Evolutionary conservation across 495 filamentous ascomycete genomes (phyloP).

Genomic region (Talaromyces trachyspermus): DNA sequence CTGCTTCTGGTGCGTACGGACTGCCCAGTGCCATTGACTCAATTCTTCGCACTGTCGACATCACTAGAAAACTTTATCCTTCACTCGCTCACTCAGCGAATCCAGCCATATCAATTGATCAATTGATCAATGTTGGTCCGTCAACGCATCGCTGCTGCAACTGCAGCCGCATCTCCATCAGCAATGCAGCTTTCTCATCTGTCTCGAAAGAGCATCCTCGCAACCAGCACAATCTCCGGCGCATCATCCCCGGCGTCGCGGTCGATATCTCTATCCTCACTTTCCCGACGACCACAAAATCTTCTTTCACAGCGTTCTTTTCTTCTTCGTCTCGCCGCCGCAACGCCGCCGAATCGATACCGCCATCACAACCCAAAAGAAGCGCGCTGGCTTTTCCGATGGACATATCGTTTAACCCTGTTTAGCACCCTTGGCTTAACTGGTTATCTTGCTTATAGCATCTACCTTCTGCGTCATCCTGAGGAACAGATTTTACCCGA

Average conservation of each 20-base stretch:
- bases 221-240: slow-evolving; percentile 23
- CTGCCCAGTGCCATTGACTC: too few species aligned
- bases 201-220: slow-evolving; percentile 27
- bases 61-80: slow-evolving; percentile 2
- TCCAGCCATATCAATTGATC: slow-evolving; percentile 24
- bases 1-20: too few species aligned
- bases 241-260: slow-evolving; percentile 10
- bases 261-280: too few species aligned
- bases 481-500: slow-evolving; percentile 73
- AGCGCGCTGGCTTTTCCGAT: slow-evolving; percentile 49
- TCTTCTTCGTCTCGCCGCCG: slow-evolving; percentile 25
- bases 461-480: slow-evolving; percentile 76
- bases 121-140: slow-evolving; percentile 17
- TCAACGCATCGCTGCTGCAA: not conserved
- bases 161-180: slow-evolving; percentile 16
- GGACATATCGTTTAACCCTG: slow-evolving; percentile 72
- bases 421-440: slow-evolving; percentile 59
- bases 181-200: slow-evolving; percentile 33
- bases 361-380: slow-evolving; percentile 37
- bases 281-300: not conserved
- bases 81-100: not conserved
- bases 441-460: slow-evolving; percentile 66
- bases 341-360: slow-evolving; percentile 33
- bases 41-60: slow-evolving; percentile 4
- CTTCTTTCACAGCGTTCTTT: slow-evolving; percentile 14